phyloP scores from a whole-genome alignment of 345 rosid genomes.

The Citropsis articulata region DNA sequence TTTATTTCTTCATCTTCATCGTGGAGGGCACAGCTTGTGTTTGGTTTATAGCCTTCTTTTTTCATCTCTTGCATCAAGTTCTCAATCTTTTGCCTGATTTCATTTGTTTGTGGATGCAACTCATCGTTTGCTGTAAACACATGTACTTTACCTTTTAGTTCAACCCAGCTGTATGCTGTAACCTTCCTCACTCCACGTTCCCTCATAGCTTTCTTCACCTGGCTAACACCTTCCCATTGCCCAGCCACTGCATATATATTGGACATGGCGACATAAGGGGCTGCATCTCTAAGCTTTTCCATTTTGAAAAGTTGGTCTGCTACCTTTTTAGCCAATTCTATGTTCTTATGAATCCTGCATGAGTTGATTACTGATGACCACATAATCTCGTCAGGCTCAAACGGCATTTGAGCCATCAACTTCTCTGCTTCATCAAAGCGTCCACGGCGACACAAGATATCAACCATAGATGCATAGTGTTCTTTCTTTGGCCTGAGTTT shows the following conservation, averaged over 20 bases:
- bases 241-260: constrained; percentile 76
- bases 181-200: constrained; percentile 72
- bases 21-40: constrained; percentile 65
- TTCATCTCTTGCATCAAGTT: constrained; percentile 51
- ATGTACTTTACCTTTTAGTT: constrained; percentile 57
- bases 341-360: constrained; percentile 83
- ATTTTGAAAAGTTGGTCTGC: constrained; percentile 60
- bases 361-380: constrained; percentile 88
- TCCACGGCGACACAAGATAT: constrained; percentile 67
- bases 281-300: constrained; percentile 77
- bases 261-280: constrained; percentile 78
- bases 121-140: constrained; percentile 63
- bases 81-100: constrained; percentile 54
- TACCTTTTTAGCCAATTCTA: constrained; percentile 61
- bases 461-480: constrained; percentile 71
- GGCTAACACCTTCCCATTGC: constrained; percentile 62
- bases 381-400: constrained; percentile 74
- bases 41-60: constrained; percentile 72
- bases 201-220: constrained; percentile 77
- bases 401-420: constrained; percentile 67
- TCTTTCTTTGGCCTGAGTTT: constrained; percentile 60
- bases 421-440: constrained; percentile 63
- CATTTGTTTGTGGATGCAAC: constrained; percentile 50
- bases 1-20: constrained; percentile 56
- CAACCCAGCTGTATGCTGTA: constrained; percentile 85